A percentile compares a stretch with the other conserved stretches of the same genome.
phyloP scores from a whole-genome alignment of 2,329 filamentous ascomycete genomes.

The Amylocarpus encephaloides region DNA sequence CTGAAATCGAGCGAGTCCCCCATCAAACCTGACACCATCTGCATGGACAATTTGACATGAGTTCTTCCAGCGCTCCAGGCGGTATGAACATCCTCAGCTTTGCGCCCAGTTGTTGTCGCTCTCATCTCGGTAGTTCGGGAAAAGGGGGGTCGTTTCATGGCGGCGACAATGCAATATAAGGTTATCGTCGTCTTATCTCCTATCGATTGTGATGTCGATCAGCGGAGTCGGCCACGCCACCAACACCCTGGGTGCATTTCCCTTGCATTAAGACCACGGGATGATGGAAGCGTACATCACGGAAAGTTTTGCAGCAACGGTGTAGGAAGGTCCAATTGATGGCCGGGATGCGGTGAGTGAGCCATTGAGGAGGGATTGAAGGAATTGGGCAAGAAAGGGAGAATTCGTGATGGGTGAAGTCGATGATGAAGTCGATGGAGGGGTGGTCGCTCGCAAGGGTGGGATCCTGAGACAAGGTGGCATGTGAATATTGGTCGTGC shows the following conservation, averaged over 20 bases:
- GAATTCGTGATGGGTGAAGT: not conserved
- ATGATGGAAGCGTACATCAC: not conserved
- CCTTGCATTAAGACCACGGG: not conserved
- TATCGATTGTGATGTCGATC: slow-evolving; percentile 2
- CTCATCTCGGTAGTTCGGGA: not conserved
- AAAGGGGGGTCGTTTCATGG: not conserved
- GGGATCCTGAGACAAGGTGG: slow-evolving; percentile 1
- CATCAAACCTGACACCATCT: no score
- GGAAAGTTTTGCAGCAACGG: not conserved
- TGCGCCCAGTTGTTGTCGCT: not conserved
- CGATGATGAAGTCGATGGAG: not conserved
- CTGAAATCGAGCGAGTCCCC: no score
- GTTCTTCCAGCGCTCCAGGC: not conserved
- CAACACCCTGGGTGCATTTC: not conserved
- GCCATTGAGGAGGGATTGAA: not conserved
- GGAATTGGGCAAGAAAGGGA: not conserved
- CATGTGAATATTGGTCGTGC: slow-evolving; percentile 4
- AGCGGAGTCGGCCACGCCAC: not conserved
- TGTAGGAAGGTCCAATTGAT: not conserved
- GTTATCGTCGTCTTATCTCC: slow-evolving; percentile 3
- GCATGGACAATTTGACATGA: no score
- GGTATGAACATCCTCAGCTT: not conserved
- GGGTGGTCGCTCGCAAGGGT: not conserved
- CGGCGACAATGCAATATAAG: slow-evolving; percentile 5
- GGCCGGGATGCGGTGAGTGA: not conserved